Evolutionary conservation across 2,329 filamentous ascomycete genomes (phyloP).

Genomic region (Botrytis hyacinthi): DNA sequence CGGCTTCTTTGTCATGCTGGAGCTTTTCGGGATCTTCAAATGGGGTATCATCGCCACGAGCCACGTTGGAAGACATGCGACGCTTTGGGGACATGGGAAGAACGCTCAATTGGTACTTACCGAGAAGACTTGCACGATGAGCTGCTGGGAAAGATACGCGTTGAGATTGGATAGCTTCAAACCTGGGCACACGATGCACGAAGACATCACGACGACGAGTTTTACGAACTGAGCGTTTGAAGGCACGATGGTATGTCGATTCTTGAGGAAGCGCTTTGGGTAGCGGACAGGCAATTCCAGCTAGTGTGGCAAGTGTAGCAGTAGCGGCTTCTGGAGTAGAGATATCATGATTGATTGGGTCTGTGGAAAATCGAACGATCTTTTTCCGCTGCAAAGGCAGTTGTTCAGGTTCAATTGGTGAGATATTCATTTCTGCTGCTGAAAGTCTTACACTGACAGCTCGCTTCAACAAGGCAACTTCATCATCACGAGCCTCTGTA

Average conservation of each 20-base stretch:
- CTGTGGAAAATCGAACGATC: slow-evolving; percentile 70
- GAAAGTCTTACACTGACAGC: slow-evolving; percentile 33
- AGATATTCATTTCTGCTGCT: slow-evolving; percentile 41
- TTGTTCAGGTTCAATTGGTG: slow-evolving; percentile 33
- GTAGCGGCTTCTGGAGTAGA: slow-evolving; percentile 24
- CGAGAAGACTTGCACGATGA: slow-evolving; percentile 78
- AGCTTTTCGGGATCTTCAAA: slow-evolving; percentile 62
- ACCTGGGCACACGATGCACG: slow-evolving; percentile 78
- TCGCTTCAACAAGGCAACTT: slow-evolving; percentile 37
- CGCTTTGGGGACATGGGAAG: slow-evolving; percentile 67
- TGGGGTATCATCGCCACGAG: slow-evolving; percentile 65
- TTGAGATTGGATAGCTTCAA: slow-evolving; percentile 82
- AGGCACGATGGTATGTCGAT: slow-evolving; percentile 84
- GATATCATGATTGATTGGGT: slow-evolving; percentile 26
- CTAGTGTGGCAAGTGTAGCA: slow-evolving; percentile 15
- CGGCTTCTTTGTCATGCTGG: slow-evolving; percentile 72
- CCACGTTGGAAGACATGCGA: slow-evolving; percentile 70
- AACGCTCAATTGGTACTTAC: slow-evolving; percentile 77
- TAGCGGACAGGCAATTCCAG: slow-evolving; percentile 45
- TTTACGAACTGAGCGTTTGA: slow-evolving; percentile 69
- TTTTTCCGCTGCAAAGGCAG: slow-evolving; percentile 54
- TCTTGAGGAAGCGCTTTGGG: slow-evolving; percentile 57
- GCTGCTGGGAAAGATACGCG: slow-evolving; percentile 69
- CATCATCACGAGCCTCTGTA: slow-evolving; percentile 44
- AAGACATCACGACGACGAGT: slow-evolving; percentile 72